Conservation (phyloP, 352 stramenopile genomes). For the Phytophthora syringae region DNA sequence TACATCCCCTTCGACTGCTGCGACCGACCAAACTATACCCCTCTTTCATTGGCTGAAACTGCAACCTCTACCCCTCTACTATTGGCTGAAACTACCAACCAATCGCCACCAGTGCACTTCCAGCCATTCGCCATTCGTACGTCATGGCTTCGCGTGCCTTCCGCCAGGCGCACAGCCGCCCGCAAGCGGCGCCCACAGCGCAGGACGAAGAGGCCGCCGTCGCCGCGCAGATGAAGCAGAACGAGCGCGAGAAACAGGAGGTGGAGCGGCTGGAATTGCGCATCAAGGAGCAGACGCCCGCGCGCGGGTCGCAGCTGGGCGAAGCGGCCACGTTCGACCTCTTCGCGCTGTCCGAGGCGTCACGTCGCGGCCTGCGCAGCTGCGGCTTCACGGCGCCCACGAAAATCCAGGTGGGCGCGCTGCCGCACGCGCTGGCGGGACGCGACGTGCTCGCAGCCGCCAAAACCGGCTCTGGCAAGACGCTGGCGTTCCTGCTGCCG, state of each 20-base stretch:
- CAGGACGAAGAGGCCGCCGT: slow-evolving; percentile 22
- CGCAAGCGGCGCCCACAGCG: not conserved
- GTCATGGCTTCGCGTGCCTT: slow-evolving; percentile 42
- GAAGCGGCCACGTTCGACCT: slow-evolving; percentile 83
- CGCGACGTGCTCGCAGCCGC: slow-evolving; percentile 93
- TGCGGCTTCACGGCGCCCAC: slow-evolving; percentile 90
- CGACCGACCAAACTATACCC: too few species aligned
- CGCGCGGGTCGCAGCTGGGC: slow-evolving; percentile 78
- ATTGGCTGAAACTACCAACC: too few species aligned
- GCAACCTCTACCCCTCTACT: too few species aligned
- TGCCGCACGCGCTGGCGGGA: slow-evolving; percentile 88
- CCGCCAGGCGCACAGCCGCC: slow-evolving; percentile 33
- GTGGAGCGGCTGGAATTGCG: slow-evolving; percentile 66
- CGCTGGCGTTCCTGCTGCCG: slow-evolving; percentile 91
- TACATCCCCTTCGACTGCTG: slow-evolving; percentile 1
- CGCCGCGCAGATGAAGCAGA: slow-evolving; percentile 69
- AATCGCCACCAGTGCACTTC: not conserved
- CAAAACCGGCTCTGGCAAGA: slow-evolving; percentile 96
- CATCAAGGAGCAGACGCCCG: slow-evolving; percentile 77
- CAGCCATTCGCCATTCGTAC: slow-evolving; percentile 26
- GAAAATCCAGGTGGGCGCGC: slow-evolving; percentile 87
- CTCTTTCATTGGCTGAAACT: too few species aligned
- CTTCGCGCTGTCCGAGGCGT: slow-evolving; percentile 86
- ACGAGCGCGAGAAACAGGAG: slow-evolving; percentile 76
- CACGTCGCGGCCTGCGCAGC: slow-evolving; percentile 67